Evolutionary conservation across 805 yeast species (phyloP).

Genomic region (Candida koratica): DNA sequence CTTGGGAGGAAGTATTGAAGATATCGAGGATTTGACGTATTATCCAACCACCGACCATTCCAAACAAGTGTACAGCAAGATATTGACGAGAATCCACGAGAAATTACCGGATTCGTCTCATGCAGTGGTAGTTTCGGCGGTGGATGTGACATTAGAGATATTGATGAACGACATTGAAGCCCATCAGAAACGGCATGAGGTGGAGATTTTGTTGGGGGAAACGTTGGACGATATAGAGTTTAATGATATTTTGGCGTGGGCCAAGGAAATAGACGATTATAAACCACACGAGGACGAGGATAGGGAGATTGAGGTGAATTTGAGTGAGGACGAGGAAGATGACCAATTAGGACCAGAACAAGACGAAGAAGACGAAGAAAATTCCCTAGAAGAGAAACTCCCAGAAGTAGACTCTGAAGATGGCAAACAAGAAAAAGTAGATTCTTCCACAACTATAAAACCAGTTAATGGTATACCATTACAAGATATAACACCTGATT

Average conservation of each 20-base stretch:
- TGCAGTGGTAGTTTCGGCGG: constrained; percentile 64
- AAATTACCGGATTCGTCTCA: constrained; percentile 74
- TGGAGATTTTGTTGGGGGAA: constrained; percentile 46
- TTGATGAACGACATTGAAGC: constrained; percentile 46
- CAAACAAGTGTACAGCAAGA: constrained; percentile 46
- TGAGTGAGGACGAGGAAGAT: constrained; percentile 29
- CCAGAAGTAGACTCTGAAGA: neutral
- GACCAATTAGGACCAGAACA: constrained; percentile 26
- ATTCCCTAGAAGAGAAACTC: neutral
- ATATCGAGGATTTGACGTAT: constrained; percentile 52
- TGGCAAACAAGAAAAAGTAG: neutral
- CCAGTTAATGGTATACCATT: constrained; percentile 3
- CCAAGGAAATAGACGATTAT: constrained; percentile 51
- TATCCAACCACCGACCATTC: constrained; percentile 58
- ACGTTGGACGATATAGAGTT: constrained; percentile 41
- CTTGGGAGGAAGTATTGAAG: neutral
- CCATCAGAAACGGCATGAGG: constrained; percentile 41
- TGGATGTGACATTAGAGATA: constrained; percentile 58
- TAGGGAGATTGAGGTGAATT: constrained; percentile 37
- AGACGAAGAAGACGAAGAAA: constrained; percentile 11
- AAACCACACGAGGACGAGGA: constrained; percentile 18
- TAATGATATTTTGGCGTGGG: constrained; percentile 43
- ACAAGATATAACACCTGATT: constrained; percentile 6
- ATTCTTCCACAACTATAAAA: neutral
- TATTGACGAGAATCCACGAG: constrained; percentile 57